Evolutionary conservation across 2,329 filamentous ascomycete genomes (phyloP), one percentile per base, ranked within the genome.

Genomic region (Aspergillus oerlinghausenensis): DNA sequence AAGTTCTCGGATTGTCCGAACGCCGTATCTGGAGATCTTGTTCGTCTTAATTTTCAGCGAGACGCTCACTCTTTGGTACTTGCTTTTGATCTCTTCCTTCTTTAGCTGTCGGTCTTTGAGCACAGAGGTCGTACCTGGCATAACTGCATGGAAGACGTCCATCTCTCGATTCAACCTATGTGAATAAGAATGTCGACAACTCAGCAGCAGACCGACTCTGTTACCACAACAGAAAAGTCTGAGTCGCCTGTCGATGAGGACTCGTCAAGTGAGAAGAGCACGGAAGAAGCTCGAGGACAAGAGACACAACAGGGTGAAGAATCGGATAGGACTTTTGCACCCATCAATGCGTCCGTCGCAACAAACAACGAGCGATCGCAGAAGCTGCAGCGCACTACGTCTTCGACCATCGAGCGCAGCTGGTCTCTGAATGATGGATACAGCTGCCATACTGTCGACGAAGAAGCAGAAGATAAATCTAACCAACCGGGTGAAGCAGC

Each of bases 341-440:
- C 69, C 21, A 70, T 71, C 38, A 65, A 50, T 32, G 43, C 50
- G 6, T 42, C 53, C 49, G 49, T 50, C 23, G 35, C 47, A n/a
- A 29, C 54, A 26, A 55, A 65, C 28, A 61, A 64, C 8, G 57
- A 62, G 23, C 59, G 54, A 6, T 50, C 69, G 40, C 63, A 63
- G 25, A 66, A 56, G 47, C 50, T 63, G 43, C 61, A 61, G 9
- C 66, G 65, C 2, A 64, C 59, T 43, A 50, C 61, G 3, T 70
- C 68, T 14, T 64, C 63, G n/a, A 63, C 64, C 17, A 50, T 73
- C 8, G 68, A 73, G 47, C 70, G 66, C 26, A 69, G 63, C 42
- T 73, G 70, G 67, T 74, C 72, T 14, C 54, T 71, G 54, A 74
- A 70, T 55, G 72, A 74, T 52, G 72, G 72, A 54, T 67, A 65